These are phyloP conservation scores for Alnus rubra DNA, from an alignment of 306 rosid species.

Conservation along the genomic window DNA sequence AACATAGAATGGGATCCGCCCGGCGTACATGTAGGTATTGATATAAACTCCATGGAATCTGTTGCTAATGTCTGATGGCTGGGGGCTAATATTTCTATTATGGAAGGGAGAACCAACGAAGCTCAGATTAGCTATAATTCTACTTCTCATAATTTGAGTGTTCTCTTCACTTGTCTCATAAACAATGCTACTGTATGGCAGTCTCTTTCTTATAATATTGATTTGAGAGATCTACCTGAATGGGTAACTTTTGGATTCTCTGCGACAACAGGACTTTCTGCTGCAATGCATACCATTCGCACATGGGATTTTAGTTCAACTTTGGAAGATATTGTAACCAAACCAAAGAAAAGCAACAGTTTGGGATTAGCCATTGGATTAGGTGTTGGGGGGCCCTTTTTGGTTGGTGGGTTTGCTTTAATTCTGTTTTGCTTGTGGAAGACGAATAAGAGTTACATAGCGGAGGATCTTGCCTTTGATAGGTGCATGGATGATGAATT, in stretches of 20 bases:
- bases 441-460: background rate
- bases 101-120: conserved; percentile 16
- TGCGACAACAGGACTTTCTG: background rate
- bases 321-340: background rate
- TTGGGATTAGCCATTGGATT: background rate
- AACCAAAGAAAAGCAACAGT: background rate
- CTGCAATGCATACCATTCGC: background rate
- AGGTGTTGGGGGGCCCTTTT: background rate
- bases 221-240: conserved; percentile 31
- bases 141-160: conserved; percentile 31
- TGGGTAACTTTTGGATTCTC: conserved; percentile 40
- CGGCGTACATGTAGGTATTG: background rate
- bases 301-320: background rate
- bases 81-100: too few species aligned
- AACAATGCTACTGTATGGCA: background rate
- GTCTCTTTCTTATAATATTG: conserved; percentile 1
- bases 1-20: background rate
- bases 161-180: conserved; percentile 31
- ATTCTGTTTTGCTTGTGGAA: background rate
- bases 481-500: background rate
- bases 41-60: background rate
- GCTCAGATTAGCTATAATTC: conserved; percentile 40
- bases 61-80: background rate
- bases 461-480: background rate
- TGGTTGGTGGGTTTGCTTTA: background rate